Percentiles rank a stretch among this genome's conserved stretches.
phyloP scores from a whole-genome alignment of 495 filamentous ascomycete genomes.

The Penicillium cataractarum region DNA sequence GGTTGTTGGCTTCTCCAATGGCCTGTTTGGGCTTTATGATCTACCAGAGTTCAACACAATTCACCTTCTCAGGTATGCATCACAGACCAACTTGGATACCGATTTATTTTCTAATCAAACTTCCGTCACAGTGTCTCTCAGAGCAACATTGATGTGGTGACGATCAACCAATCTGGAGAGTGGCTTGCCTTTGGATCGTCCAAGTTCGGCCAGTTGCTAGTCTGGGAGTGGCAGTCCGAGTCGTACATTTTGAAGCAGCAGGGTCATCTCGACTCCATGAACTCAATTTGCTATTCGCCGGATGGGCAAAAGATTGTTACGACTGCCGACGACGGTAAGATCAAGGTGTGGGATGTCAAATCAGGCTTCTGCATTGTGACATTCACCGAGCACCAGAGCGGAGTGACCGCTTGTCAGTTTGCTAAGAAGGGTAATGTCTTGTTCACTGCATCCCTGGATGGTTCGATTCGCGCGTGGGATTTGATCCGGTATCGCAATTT shows the following conservation, averaged over 20 bases:
- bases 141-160: constrained; percentile 91
- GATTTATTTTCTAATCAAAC: constrained; percentile 26
- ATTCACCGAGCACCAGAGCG: constrained; percentile 94
- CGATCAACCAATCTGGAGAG: constrained; percentile 89
- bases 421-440: constrained; percentile 91
- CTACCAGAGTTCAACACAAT: constrained; percentile 97
- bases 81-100: neutral
- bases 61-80: constrained; percentile 68
- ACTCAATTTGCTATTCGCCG: constrained; percentile 87
- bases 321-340: constrained; percentile 91
- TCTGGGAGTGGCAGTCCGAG: constrained; percentile 99
- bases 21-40: constrained; percentile 91
- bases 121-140: constrained; percentile 76
- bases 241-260: constrained; percentile 99
- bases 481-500: constrained; percentile 95
- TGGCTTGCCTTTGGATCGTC: constrained; percentile 99
- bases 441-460: constrained; percentile 92
- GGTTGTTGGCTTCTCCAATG: constrained; percentile 92
- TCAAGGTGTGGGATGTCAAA: constrained; percentile 96
- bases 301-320: constrained; percentile 93
- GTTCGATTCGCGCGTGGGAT: constrained; percentile 95
- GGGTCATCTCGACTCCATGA: constrained; percentile 96
- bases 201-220: constrained; percentile 88
- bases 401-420: constrained; percentile 94
- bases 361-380: constrained; percentile 98